Percentiles rank a stretch among this genome's conserved stretches.
phyloP scores from a whole-genome alignment of 805 yeast species.

The Starmerella vitae region DNA sequence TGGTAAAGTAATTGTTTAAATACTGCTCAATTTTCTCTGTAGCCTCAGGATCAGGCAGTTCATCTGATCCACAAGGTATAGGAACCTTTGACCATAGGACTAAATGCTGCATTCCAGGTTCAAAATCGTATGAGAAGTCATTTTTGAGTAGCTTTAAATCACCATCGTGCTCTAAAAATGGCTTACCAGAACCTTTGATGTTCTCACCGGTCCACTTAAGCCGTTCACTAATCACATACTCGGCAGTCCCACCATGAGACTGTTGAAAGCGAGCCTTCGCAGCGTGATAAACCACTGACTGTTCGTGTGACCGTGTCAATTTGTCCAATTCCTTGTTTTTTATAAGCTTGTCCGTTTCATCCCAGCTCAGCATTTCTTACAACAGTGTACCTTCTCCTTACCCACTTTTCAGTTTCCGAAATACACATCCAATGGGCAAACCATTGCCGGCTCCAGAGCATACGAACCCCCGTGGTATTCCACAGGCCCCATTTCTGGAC shows the following conservation, averaged over 20 bases:
- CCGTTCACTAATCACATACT: conserved; percentile 20
- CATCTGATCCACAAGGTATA: conserved; percentile 35
- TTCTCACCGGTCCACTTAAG: conserved; percentile 23
- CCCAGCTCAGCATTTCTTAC: conserved; percentile 14
- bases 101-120: conserved; percentile 35
- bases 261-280: conserved; percentile 19
- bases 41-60: conserved; percentile 26
- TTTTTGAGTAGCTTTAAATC: conserved; percentile 38
- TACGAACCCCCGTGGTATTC: conserved; percentile 86
- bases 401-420: no score
- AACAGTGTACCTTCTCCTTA: no score
- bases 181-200: background rate
- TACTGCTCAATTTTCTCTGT: conserved; percentile 30
- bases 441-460: conserved; percentile 18
- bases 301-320: conserved; percentile 23
- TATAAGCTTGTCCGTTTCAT: conserved; percentile 12
- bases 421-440: conserved; percentile 18
- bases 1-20: conserved; percentile 32
- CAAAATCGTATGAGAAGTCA: conserved; percentile 46
- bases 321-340: conserved; percentile 15
- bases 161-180: conserved; percentile 14
- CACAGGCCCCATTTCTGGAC: conserved; percentile 88
- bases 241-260: conserved; percentile 21
- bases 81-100: conserved; percentile 44
- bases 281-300: conserved; percentile 17